A percentile compares a stretch with the other conserved stretches of the same genome.
phyloP scores from a whole-genome alignment of 257 asterid species.

The Orobanche coerulescens region DNA sequence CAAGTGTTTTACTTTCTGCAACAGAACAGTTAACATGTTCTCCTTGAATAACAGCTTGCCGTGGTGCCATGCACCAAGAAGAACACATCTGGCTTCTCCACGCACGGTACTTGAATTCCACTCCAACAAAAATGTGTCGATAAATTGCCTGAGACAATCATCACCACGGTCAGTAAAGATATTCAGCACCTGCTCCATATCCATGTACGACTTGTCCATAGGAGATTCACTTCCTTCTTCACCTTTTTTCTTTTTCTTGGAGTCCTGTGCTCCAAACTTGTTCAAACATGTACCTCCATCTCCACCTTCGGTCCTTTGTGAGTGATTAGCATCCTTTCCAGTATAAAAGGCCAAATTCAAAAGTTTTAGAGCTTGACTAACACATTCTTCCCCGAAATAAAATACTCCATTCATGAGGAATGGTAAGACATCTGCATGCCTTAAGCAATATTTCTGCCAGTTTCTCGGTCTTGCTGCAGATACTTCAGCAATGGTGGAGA shows the following conservation, averaged over 20 bases:
- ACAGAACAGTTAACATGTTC: constrained; percentile 52
- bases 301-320: constrained; percentile 71
- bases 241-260: constrained; percentile 89
- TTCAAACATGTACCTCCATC: constrained; percentile 51
- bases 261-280: constrained; percentile 67
- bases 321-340: constrained; percentile 68
- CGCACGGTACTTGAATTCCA: constrained; percentile 96
- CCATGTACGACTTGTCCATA: constrained; percentile 75
- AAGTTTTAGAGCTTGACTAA: constrained; percentile 75
- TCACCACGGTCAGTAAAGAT: constrained; percentile 66
- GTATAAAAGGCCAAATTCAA: constrained; percentile 79
- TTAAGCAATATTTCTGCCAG: constrained; percentile 95
- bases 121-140: constrained; percentile 83
- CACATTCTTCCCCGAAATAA: constrained; percentile 90
- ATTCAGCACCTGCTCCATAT: constrained; percentile 79
- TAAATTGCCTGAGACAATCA: constrained; percentile 72
- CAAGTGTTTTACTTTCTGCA: constrained; percentile 73
- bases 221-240: constrained; percentile 82
- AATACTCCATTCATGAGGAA: constrained; percentile 79
- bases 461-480: constrained; percentile 92
- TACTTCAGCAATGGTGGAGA: constrained; percentile 85
- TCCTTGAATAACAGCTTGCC: constrained; percentile 77
- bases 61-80: constrained; percentile 91
- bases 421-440: constrained; percentile 74
- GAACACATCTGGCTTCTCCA: constrained; percentile 77